Evolutionary conservation across 2,329 filamentous ascomycete species (phyloP).

Genomic region (Akanthomyces lecanii): DNA sequence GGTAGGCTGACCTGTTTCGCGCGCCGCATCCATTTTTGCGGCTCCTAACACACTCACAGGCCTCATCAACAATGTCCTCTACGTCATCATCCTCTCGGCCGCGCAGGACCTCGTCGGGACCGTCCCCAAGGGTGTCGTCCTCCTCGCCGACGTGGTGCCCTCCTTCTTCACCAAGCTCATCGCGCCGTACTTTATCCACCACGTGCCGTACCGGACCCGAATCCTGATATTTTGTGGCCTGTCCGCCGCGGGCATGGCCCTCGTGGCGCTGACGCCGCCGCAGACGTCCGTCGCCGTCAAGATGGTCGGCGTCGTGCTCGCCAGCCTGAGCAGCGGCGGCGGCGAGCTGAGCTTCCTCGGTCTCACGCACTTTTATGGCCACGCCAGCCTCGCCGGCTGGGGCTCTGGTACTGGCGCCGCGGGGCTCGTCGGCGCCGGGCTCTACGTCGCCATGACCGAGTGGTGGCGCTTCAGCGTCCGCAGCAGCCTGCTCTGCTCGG

Average conservation of each 20-base stretch:
- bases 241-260: conserved; percentile 81
- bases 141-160: conserved; percentile 88
- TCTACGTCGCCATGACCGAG: conserved; percentile 83
- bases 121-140: conserved; percentile 85
- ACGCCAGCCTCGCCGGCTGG: conserved; percentile 84
- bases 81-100: conserved; percentile 92
- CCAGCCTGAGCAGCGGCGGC: conserved; percentile 78
- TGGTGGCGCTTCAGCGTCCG: conserved; percentile 71
- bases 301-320: conserved; percentile 76
- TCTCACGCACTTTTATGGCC: conserved; percentile 89
- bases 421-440: conserved; percentile 77
- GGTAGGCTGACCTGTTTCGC: conserved; percentile 48
- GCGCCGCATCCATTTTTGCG: too few species aligned
- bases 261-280: conserved; percentile 75
- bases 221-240: conserved; percentile 69
- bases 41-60: conserved; percentile 24
- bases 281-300: conserved; percentile 65
- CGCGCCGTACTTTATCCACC: conserved; percentile 90
- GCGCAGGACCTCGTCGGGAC: conserved; percentile 93
- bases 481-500: conserved; percentile 70
- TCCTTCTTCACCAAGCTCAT: conserved; percentile 84
- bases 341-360: conserved; percentile 90
- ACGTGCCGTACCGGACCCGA: conserved; percentile 73
- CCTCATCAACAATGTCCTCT: conserved; percentile 91
- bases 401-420: conserved; percentile 88